phyloP scores from a whole-genome alignment of 352 stramenopile genomes.

The Halophytophthora polymorphica region DNA sequence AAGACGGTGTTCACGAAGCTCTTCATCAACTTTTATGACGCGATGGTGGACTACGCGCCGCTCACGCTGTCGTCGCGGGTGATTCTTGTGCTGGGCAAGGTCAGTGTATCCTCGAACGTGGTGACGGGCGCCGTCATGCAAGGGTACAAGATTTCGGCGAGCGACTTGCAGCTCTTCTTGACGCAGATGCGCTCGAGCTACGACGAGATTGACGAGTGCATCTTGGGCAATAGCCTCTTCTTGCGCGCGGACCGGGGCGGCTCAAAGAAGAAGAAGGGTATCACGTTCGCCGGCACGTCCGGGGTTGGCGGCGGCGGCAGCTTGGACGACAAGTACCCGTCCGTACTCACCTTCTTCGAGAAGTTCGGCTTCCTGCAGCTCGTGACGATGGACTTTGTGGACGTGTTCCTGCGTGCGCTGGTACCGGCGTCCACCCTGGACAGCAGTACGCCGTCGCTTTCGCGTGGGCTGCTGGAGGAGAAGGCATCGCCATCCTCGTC shows the following conservation, averaged over 20 bases:
- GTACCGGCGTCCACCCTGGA: conserved; percentile 37
- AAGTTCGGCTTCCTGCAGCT: conserved; percentile 83
- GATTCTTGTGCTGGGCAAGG: conserved; percentile 72
- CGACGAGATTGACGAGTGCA: conserved; percentile 63
- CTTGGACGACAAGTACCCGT: conserved; percentile 49
- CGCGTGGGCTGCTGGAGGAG: conserved; percentile 21
- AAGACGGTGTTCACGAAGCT: conserved; percentile 89
- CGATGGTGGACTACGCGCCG: conserved; percentile 77
- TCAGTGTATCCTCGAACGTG: conserved; percentile 81
- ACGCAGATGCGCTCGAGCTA: conserved; percentile 60
- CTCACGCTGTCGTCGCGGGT: conserved; percentile 54
- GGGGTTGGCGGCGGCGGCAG: conserved; percentile 10
- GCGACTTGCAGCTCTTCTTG: conserved; percentile 71
- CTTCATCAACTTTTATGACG: conserved; percentile 84
- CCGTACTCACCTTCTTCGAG: conserved; percentile 74
- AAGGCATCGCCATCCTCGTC: conserved; percentile 31
- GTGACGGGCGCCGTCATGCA: conserved; percentile 84
- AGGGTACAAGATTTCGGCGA: conserved; percentile 79
- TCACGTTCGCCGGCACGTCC: conserved; percentile 41
- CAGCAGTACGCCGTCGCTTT: conserved; percentile 3
- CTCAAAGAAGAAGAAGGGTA: conserved; percentile 33
- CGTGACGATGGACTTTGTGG: conserved; percentile 81
- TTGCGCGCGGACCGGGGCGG: conserved; percentile 13
- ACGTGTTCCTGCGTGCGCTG: conserved; percentile 75
- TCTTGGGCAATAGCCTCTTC: conserved; percentile 72